Evolutionary conservation across 1,139 yeast genomes (phyloP).

Genomic region (Blastobotrys arbuscula): DNA sequence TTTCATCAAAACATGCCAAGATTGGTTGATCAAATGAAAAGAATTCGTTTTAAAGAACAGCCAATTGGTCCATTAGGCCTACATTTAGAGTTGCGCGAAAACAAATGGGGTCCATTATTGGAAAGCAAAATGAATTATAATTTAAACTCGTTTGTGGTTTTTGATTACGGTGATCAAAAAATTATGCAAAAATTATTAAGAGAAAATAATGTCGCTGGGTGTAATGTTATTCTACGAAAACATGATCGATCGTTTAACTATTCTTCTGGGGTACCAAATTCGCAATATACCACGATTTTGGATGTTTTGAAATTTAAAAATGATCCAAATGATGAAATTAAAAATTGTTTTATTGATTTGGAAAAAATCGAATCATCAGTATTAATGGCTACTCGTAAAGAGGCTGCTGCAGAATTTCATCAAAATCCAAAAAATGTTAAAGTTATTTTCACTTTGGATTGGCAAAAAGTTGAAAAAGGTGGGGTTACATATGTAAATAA

Average conservation of each 20-base stretch:
- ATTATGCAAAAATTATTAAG: slow-evolving; percentile 43
- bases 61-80: slow-evolving; percentile 89
- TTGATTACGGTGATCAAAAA: slow-evolving; percentile 55
- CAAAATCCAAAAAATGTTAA: slow-evolving; percentile 39
- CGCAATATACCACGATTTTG: slow-evolving; percentile 43
- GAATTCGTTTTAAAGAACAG: slow-evolving; percentile 35
- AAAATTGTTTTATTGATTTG: slow-evolving; percentile 61
- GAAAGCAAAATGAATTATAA: slow-evolving; percentile 48
- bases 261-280: slow-evolving; percentile 36
- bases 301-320: slow-evolving; percentile 56
- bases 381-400: slow-evolving; percentile 45
- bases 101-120: slow-evolving; percentile 58
- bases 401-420: slow-evolving; percentile 42
- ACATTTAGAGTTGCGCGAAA: slow-evolving; percentile 50
- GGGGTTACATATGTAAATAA: slow-evolving; percentile 33
- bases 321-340: slow-evolving; percentile 48
- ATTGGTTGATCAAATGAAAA: slow-evolving; percentile 2
- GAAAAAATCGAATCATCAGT: slow-evolving; percentile 55
- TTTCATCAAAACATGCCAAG: background rate
- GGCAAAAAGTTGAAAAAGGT: background rate
- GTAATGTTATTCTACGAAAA: slow-evolving; percentile 41
- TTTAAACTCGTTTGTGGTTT: slow-evolving; percentile 63
- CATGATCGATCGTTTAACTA: slow-evolving; percentile 51
- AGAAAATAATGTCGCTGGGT: slow-evolving; percentile 28
- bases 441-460: slow-evolving; percentile 36